Evolutionary conservation across 2,329 filamentous ascomycete genomes (phyloP).

Genomic region (Aspergillus eucalypticola): DNA sequence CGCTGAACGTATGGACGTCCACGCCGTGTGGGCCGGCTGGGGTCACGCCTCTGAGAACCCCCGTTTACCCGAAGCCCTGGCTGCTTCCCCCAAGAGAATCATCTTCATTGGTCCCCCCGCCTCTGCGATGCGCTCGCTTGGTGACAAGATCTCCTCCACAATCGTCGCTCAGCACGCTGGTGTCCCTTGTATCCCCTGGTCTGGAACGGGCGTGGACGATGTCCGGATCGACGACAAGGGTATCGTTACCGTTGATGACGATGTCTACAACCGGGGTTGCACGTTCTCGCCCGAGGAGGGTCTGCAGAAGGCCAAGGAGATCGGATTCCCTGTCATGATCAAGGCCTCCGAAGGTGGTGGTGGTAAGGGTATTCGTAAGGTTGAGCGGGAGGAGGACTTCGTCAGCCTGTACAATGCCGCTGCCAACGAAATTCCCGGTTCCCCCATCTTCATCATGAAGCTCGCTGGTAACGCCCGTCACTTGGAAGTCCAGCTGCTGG

Average conservation of each 20-base stretch:
- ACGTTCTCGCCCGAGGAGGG: constrained; percentile 88
- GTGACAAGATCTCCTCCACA: constrained; percentile 99
- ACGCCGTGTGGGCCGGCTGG: constrained; percentile 99
- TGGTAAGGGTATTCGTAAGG: constrained; percentile 98
- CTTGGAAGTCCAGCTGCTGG: constrained; percentile 94
- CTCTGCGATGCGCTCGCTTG: constrained; percentile 96
- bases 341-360: constrained; percentile 99
- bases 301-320: constrained; percentile 78
- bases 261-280: constrained; percentile 86
- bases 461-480: constrained; percentile 93
- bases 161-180: constrained; percentile 97
- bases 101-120: constrained; percentile 98
- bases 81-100: constrained; percentile 96
- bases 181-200: constrained; percentile 99
- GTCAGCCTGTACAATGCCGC: constrained; percentile 88
- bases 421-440: constrained; percentile 95
- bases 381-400: constrained; percentile 80
- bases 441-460: constrained; percentile 99
- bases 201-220: constrained; percentile 82
- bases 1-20: constrained; percentile 96
- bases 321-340: constrained; percentile 99
- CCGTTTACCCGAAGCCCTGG: constrained; percentile 91
- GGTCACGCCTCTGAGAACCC: constrained; percentile 99
- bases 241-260: constrained; percentile 87
- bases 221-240: constrained; percentile 77